phyloP scores from a whole-genome alignment of 2,329 filamentous ascomycete species.

The Cytospora paraplurivora region DNA sequence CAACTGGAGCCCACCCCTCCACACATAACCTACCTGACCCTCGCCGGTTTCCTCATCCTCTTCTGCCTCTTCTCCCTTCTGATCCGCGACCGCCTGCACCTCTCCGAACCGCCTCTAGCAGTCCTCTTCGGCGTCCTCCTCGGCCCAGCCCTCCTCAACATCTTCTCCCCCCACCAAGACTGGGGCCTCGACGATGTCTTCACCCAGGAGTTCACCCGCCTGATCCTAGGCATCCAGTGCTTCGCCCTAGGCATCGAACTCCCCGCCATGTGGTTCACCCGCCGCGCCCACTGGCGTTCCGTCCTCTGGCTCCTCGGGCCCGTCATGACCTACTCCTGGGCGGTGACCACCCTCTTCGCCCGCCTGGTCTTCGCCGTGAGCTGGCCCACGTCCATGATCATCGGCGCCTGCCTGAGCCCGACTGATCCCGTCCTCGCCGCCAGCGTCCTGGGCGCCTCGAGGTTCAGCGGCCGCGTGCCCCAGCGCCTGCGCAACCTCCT shows the following conservation, averaged over 20 bases:
- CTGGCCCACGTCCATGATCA: constrained; percentile 61
- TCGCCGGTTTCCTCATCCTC: constrained; percentile 21
- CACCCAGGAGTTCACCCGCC: constrained; percentile 62
- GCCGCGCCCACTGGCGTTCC: constrained; percentile 17
- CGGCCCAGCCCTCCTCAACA: constrained; percentile 14
- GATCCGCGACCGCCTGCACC: constrained; percentile 25
- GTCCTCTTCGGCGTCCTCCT: constrained; percentile 25
- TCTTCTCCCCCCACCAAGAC: constrained; percentile 17
- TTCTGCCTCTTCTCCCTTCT: constrained; percentile 23
- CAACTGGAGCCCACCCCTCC: constrained; percentile 24
- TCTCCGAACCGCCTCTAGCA: constrained; percentile 22
- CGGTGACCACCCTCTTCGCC: constrained; percentile 61
- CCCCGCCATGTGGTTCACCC: constrained; percentile 47
- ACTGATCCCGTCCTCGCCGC: constrained; percentile 72
- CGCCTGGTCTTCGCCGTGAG: constrained; percentile 65
- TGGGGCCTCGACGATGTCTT: constrained; percentile 18
- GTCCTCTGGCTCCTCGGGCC: constrained; percentile 65
- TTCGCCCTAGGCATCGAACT: constrained; percentile 73
- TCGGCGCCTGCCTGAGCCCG: constrained; percentile 69
- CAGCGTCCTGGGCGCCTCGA: constrained; percentile 54
- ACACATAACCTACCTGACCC: constrained; percentile 20
- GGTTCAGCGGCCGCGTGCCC: constrained; percentile 65
- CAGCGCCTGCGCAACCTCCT: constrained; percentile 65
- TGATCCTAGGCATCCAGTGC: constrained; percentile 73
- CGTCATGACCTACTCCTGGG: constrained; percentile 70